phyloP scores from a whole-genome alignment of 805 yeast species.

The Tetrapisispora fleetii region DNA sequence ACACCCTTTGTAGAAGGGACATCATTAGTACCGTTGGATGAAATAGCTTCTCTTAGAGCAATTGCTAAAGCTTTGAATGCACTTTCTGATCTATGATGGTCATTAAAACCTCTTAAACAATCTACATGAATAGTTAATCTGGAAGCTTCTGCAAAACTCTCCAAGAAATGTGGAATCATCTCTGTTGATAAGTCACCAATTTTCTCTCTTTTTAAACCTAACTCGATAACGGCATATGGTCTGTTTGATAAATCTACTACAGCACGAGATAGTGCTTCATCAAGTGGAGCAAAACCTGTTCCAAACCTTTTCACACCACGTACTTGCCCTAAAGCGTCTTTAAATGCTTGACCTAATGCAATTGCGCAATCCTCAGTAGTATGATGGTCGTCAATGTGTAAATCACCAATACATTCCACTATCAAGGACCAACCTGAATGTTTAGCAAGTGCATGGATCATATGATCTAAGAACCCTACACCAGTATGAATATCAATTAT shows the following conservation, averaged over 20 bases:
- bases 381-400: conserved; percentile 96
- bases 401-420: conserved; percentile 85
- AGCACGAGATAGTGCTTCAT: conserved; percentile 90
- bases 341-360: conserved; percentile 82
- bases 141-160: conserved; percentile 89
- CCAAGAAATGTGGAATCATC: conserved; percentile 96
- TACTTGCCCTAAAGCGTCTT: conserved; percentile 79
- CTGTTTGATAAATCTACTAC: conserved; percentile 93
- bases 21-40: conserved; percentile 77
- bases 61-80: conserved; percentile 95
- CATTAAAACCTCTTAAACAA: conserved; percentile 86
- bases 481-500: conserved; percentile 79
- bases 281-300: conserved; percentile 86
- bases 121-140: conserved; percentile 90
- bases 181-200: conserved; percentile 88
- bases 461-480: conserved; percentile 90
- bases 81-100: conserved; percentile 91
- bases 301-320: conserved; percentile 92
- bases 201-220: conserved; percentile 85
- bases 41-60: conserved; percentile 78
- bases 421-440: conserved; percentile 94
- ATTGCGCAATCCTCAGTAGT: conserved; percentile 93
- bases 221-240: conserved; percentile 82
- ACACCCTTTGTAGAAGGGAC: conserved; percentile 97
- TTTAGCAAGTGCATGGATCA: conserved; percentile 94